A percentile compares a stretch with the other conserved stretches of the same genome.
These are phyloP conservation scores for Lipomyces mesembrius DNA, from an alignment of 805 yeast species.

Conservation along the genomic window DNA sequence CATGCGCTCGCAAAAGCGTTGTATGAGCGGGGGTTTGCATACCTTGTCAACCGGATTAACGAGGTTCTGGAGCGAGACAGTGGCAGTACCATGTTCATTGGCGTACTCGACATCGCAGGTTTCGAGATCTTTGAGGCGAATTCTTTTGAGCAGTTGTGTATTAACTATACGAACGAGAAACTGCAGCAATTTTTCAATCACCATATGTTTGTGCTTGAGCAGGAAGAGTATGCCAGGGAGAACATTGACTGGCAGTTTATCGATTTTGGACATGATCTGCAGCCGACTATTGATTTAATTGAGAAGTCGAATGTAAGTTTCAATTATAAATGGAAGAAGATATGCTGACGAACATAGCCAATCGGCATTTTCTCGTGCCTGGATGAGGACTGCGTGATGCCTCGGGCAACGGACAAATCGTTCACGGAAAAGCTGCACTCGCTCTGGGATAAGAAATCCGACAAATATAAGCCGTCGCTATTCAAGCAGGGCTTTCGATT, in stretches of 20 bases:
- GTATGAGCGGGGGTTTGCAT: slow-evolving; percentile 82
- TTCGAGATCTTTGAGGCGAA: slow-evolving; percentile 95
- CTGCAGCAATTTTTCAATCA: slow-evolving; percentile 97
- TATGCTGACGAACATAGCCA: slow-evolving; percentile 45
- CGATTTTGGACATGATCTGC: slow-evolving; percentile 93
- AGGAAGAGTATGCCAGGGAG: slow-evolving; percentile 93
- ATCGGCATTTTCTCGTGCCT: slow-evolving; percentile 83
- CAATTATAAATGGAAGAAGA: background rate
- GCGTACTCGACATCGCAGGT: slow-evolving; percentile 96
- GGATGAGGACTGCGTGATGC: slow-evolving; percentile 95
- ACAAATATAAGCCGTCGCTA: slow-evolving; percentile 73
- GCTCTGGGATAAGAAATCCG: slow-evolving; percentile 60
- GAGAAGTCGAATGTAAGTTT: slow-evolving; percentile 58
- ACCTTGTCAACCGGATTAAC: slow-evolving; percentile 76
- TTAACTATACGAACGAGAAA: slow-evolving; percentile 90
- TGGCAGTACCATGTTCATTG: slow-evolving; percentile 58
- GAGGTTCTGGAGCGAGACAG: slow-evolving; percentile 57
- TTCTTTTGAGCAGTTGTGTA: slow-evolving; percentile 95
- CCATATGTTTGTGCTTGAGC: slow-evolving; percentile 93
- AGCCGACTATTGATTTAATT: slow-evolving; percentile 90
- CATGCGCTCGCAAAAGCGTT: slow-evolving; percentile 88
- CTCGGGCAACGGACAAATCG: slow-evolving; percentile 80
- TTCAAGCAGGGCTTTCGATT: slow-evolving; percentile 77
- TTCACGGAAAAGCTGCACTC: slow-evolving; percentile 78
- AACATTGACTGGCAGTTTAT: slow-evolving; percentile 92